These are phyloP conservation scores for Calendula officinalis DNA, from an alignment of 129 eudicot genomes.

Conservation along the genomic window DNA sequence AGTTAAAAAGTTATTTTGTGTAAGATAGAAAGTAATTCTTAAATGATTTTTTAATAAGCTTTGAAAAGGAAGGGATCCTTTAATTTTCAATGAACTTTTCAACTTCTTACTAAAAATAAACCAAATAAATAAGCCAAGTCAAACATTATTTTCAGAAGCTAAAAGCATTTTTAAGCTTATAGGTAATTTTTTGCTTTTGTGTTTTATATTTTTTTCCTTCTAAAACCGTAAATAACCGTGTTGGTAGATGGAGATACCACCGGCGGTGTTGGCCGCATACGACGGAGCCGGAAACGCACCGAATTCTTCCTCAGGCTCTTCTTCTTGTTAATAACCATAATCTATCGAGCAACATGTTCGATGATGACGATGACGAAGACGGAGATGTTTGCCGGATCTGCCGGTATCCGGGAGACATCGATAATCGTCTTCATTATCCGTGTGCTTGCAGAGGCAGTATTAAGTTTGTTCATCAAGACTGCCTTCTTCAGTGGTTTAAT, in stretches of 20 bases:
- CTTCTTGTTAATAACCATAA: not conserved
- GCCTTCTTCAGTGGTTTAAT: conserved; percentile 88
- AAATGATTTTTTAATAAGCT: no score
- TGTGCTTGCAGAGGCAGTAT: conserved; percentile 90
- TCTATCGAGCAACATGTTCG: conserved; percentile 16
- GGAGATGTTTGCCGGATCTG: conserved; percentile 89
- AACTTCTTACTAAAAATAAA: no score
- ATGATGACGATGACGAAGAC: conserved; percentile 70
- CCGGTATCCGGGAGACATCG: conserved; percentile 73
- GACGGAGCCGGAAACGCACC: conserved; percentile 18
- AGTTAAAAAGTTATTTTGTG: no score
- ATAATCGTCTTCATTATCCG: conserved; percentile 79
- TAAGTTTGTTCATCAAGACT: conserved; percentile 85
- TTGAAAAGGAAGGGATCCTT: no score
- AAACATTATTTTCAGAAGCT: no score
- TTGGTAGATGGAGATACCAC: conserved; percentile 46
- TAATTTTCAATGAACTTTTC: no score
- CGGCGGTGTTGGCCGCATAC: conserved; percentile 39
- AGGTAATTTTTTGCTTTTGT: no score
- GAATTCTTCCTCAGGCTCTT: conserved; percentile 20
- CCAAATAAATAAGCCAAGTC: no score
- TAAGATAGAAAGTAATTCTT: no score
- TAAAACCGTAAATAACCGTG: no score
- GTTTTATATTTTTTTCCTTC: no score
- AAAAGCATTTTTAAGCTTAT: no score